Percentiles rank a stretch among this genome's conserved stretches.
These are phyloP conservation scores for Backusella westeae DNA, from an alignment of 192 early-diverging fungal species.

Conservation along the genomic window DNA sequence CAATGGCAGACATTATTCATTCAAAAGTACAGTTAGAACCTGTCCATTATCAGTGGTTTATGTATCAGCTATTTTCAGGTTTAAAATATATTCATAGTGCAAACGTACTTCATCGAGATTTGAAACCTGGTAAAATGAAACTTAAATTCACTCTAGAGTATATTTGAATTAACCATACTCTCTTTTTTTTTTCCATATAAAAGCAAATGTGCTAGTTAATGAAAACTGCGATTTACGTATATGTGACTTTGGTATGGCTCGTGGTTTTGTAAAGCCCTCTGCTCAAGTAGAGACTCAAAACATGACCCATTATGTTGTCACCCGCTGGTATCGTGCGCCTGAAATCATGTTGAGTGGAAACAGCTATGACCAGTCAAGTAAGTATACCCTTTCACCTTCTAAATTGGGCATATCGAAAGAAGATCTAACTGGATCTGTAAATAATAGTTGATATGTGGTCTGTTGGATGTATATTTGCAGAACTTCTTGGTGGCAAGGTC, in stretches of 20 bases:
- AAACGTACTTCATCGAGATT: conserved; percentile 78
- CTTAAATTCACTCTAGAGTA: neutral
- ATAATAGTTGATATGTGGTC: conserved; percentile 83
- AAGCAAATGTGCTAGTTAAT: conserved; percentile 82
- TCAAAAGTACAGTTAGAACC: conserved; percentile 35
- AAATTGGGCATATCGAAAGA: neutral
- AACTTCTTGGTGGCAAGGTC: conserved; percentile 76
- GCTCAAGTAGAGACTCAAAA: conserved; percentile 62
- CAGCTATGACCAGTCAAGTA: conserved; percentile 88
- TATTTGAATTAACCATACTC: neutral
- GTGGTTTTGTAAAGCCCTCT: conserved; percentile 68
- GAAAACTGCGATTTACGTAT: conserved; percentile 91
- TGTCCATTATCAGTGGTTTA: conserved; percentile 61
- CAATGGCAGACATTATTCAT: conserved; percentile 73
- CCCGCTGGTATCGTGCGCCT: conserved; percentile 93
- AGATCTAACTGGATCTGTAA: neutral
- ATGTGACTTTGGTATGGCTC: conserved; percentile 95
- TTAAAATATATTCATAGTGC: conserved; percentile 76
- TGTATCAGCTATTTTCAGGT: conserved; percentile 66
- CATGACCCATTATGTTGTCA: conserved; percentile 96
- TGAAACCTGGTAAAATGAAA: conserved; percentile 72
- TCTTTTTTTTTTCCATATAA: neutral
- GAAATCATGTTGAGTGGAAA: conserved; percentile 91
- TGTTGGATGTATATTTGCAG: conserved; percentile 94
- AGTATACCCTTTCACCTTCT: neutral